Conservation (phyloP, 805 yeast species). For the Suhomyces kilbournensis region DNA sequence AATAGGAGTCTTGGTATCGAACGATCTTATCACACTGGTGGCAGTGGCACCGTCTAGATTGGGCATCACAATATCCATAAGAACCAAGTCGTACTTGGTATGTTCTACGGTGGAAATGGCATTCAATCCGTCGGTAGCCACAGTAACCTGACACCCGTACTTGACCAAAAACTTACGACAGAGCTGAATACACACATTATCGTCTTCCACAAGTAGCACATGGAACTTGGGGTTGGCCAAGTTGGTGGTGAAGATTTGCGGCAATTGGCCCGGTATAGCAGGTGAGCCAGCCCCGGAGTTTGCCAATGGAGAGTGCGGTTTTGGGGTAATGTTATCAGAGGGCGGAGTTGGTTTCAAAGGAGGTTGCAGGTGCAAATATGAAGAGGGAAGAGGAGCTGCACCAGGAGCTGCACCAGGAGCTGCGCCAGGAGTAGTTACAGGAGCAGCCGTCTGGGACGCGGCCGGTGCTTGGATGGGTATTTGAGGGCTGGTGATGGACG, state of each 20-base stretch:
- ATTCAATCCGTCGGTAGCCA: conserved; percentile 87
- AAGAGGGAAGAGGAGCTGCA: neutral
- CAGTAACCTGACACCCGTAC: conserved; percentile 90
- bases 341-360: conserved; percentile 6
- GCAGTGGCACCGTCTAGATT: conserved; percentile 88
- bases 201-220: conserved; percentile 77
- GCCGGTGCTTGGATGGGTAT: conserved; percentile 3
- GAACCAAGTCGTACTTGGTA: conserved; percentile 64
- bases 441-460: neutral
- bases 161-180: conserved; percentile 79
- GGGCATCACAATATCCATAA: conserved; percentile 91
- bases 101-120: conserved; percentile 78
- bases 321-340: conserved; percentile 12
- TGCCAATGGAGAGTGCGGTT: conserved; percentile 14
- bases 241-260: conserved; percentile 8
- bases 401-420: neutral
- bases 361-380: conserved; percentile 1
- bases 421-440: neutral
- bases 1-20: conserved; percentile 83
- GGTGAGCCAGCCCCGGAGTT: conserved; percentile 14
- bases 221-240: conserved; percentile 52
- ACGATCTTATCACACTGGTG: conserved; percentile 80
- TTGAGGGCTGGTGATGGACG: conserved; percentile 1
- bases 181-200: conserved; percentile 74
- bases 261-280: conserved; percentile 5